Percentiles rank a stretch among this genome's conserved stretches.
These are phyloP conservation scores for Rhizopogon vinicolor DNA, from an alignment of 768 basidiomycete species.

Conservation along the genomic window DNA sequence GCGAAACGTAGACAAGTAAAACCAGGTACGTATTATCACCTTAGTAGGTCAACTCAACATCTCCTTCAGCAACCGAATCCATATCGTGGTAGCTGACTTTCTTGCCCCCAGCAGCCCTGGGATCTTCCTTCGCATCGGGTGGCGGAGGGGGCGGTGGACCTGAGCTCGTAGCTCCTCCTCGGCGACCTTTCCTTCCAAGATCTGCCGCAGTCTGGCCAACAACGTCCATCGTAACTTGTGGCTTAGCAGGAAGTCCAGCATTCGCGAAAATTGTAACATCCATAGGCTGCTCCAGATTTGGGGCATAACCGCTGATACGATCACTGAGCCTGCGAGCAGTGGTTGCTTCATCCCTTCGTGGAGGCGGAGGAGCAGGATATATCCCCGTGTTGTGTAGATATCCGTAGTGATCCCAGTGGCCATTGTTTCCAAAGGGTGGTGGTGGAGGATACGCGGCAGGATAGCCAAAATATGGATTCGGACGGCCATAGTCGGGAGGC, in stretches of 20 bases:
- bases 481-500: conserved; percentile 37
- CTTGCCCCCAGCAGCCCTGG: conserved; percentile 82
- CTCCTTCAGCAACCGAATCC: conserved; percentile 86
- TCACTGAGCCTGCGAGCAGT: conserved; percentile 68
- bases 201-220: conserved; percentile 28
- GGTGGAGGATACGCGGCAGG: conserved; percentile 29
- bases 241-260: conserved; percentile 80
- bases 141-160: conserved; percentile 76
- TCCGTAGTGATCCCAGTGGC: conserved; percentile 43
- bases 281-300: conserved; percentile 36
- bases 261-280: conserved; percentile 51
- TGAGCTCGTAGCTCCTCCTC: conserved; percentile 33
- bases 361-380: conserved; percentile 32
- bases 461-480: conserved; percentile 34
- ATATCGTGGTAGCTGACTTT: conserved; percentile 94
- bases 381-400: conserved; percentile 36
- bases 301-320: conserved; percentile 74
- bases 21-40: conserved; percentile 15
- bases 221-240: conserved; percentile 50
- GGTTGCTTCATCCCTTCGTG: conserved; percentile 54
- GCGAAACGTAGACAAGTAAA: conserved; percentile 19
- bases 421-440: conserved; percentile 34
- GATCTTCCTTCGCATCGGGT: conserved; percentile 88
- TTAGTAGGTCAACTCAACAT: conserved; percentile 51
- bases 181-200: conserved; percentile 28